These are phyloP conservation scores for Colletotrichum melonis DNA, from an alignment of 2,329 filamentous ascomycete species.

Conservation along the genomic window DNA sequence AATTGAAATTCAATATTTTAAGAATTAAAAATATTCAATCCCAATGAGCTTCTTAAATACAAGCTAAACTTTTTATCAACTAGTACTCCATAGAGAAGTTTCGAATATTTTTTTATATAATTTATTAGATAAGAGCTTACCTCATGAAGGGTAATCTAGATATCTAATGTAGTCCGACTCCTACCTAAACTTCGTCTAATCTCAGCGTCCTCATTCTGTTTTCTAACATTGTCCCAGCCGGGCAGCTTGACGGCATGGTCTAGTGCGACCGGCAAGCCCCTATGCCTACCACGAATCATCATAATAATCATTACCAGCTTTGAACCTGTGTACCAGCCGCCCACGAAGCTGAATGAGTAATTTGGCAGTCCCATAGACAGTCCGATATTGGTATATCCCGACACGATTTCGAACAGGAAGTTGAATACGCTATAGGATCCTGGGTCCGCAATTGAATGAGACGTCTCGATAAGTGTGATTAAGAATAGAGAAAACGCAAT, in stretches of 20 bases:
- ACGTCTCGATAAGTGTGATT: constrained; percentile 70
- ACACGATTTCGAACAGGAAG: constrained; percentile 68
- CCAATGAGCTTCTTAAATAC: too few relatives aligned
- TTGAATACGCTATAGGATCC: constrained; percentile 68
- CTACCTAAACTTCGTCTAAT: constrained; percentile 10
- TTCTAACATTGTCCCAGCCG: constrained; percentile 42
- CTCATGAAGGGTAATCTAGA: too few relatives aligned
- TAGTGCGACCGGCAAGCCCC: constrained; percentile 66
- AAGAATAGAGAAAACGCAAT: constrained; percentile 70
- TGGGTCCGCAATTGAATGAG: constrained; percentile 63
- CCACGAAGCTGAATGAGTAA: constrained; percentile 65
- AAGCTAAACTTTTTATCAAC: too few relatives aligned
- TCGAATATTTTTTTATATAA: too few relatives aligned
- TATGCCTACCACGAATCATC: constrained; percentile 66
- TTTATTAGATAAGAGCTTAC: too few relatives aligned
- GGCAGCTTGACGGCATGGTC: constrained; percentile 63
- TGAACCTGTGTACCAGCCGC: constrained; percentile 63
- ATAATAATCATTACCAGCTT: constrained; percentile 69
- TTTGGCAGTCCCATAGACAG: constrained; percentile 67
- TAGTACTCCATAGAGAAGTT: too few relatives aligned
- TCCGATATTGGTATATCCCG: constrained; percentile 70
- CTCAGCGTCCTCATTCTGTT: constrained; percentile 42
- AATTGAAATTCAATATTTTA: too few relatives aligned
- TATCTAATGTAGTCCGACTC: constrained; percentile 2
- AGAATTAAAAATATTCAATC: too few relatives aligned